phyloP scores from a whole-genome alignment of 768 basidiomycete species.

The Mycena sanguinolenta region DNA sequence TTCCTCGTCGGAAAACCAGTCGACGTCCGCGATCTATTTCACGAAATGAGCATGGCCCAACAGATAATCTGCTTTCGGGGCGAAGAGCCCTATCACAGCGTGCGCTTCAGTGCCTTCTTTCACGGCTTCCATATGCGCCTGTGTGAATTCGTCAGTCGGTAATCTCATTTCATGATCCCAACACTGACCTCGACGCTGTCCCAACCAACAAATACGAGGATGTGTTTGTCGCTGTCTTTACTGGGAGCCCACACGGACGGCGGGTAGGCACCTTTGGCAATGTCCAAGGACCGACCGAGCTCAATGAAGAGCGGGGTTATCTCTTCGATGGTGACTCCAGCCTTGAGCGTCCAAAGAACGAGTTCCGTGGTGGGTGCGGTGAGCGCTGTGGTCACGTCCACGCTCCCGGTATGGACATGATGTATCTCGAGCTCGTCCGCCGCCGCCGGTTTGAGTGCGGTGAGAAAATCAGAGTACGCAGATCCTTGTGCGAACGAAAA shows the following conservation, averaged over 20 bases:
- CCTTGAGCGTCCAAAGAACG: conserved; percentile 4
- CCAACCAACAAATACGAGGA: conserved; percentile 14
- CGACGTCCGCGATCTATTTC: no score
- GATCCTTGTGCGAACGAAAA: not conserved
- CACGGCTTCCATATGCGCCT: conserved; percentile 18
- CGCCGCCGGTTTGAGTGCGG: not conserved
- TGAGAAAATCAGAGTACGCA: not conserved
- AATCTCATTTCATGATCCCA: not conserved
- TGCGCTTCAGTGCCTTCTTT: conserved; percentile 13
- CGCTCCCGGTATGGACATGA: not conserved
- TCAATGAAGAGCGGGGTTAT: not conserved
- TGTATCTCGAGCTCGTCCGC: not conserved
- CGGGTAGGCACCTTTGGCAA: not conserved
- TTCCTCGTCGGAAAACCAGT: no score
- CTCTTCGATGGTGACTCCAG: not conserved
- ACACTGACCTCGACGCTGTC: conserved; percentile 10
- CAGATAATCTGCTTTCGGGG: not conserved
- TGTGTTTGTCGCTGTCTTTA: not conserved
- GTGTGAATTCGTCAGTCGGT: not conserved
- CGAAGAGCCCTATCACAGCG: not conserved
- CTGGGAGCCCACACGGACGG: not conserved
- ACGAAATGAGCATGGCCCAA: conserved; percentile 2
- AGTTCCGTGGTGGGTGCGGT: conserved; percentile 8
- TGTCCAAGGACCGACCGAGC: not conserved
- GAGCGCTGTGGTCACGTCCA: not conserved